Evolutionary conservation across 2,329 filamentous ascomycete genomes (phyloP).

Genomic region (Pseudogymnoascus verrucosus): DNA sequence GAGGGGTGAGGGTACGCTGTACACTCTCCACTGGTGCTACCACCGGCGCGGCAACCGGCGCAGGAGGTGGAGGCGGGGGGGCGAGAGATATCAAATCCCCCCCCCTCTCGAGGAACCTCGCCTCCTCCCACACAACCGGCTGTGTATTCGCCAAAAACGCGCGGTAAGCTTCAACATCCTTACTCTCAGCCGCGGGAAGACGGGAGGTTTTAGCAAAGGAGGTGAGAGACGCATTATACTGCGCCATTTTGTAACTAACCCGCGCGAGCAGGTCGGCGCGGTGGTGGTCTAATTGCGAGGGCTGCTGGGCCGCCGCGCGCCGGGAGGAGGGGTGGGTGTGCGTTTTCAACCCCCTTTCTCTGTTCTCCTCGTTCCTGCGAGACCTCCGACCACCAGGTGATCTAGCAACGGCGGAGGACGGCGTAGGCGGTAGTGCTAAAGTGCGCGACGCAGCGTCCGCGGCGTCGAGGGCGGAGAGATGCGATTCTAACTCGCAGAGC

Average conservation of each 20-base stretch:
- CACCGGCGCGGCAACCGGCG: background rate
- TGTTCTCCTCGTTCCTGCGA: constrained; percentile 15
- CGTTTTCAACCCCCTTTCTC: constrained; percentile 17
- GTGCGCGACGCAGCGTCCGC: constrained; percentile 39
- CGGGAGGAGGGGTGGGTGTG: constrained; percentile 50
- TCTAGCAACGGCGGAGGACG: background rate
- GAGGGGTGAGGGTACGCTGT: background rate
- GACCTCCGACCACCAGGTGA: constrained; percentile 28
- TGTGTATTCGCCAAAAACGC: background rate
- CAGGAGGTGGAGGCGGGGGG: background rate
- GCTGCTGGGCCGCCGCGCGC: constrained; percentile 42
- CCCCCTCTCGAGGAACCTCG: constrained; percentile 41
- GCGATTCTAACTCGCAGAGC: constrained; percentile 70
- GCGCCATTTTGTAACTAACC: constrained; percentile 57
- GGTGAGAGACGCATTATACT: constrained; percentile 41
- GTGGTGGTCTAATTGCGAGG: constrained; percentile 50
- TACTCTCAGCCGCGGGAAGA: background rate
- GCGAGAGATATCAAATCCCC: constrained; percentile 27
- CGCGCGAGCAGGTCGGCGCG: constrained; percentile 53
- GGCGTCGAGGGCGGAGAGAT: constrained; percentile 61
- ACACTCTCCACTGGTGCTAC: constrained; percentile 9
- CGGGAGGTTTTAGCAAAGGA: background rate
- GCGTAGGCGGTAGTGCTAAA: background rate
- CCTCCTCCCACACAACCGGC: background rate
- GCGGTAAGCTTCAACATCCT: background rate